Conservation (phyloP, 2,329 filamentous ascomycete genomes). For the Xylariomycetidae sp. region DNA sequence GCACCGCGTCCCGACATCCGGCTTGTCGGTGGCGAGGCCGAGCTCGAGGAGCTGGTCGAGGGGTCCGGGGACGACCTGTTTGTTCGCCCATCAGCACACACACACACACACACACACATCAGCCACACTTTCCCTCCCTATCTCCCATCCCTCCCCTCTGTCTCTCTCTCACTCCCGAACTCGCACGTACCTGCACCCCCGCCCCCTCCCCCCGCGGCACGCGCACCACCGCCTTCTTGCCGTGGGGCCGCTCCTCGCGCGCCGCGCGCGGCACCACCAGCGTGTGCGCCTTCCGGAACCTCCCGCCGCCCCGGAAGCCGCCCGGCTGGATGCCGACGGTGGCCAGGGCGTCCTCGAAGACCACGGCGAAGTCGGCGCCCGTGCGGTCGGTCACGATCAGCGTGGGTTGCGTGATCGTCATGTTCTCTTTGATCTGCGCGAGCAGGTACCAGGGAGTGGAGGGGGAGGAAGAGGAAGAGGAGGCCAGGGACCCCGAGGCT, state of each 20-base stretch:
- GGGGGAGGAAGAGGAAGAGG: too few species aligned
- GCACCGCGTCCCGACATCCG: constrained; percentile 11
- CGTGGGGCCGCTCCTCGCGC: constrained; percentile 28
- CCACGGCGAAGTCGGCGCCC: constrained; percentile 36
- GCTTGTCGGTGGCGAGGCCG: constrained; percentile 7
- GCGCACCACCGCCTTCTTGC: constrained; percentile 33
- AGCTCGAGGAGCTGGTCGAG: constrained; percentile 21
- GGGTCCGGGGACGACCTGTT: constrained; percentile 17
- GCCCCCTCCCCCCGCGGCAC: constrained; percentile 27
- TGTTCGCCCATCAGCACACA: not conserved
- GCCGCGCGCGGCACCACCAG: constrained; percentile 31
- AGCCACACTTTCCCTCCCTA: not conserved
- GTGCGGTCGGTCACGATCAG: constrained; percentile 37
- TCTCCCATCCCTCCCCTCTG: not conserved
- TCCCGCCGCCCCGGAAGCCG: too few species aligned
- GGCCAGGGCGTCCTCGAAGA: constrained; percentile 38
- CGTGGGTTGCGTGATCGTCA: constrained; percentile 43
- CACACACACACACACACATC: not conserved
- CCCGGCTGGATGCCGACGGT: constrained; percentile 23
- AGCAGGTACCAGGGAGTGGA: constrained; percentile 30
- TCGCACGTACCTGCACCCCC: constrained; percentile 25
- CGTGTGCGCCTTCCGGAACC: constrained; percentile 34
- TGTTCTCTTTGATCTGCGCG: constrained; percentile 27
- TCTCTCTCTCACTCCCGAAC: not conserved
- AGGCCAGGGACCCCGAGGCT: too few species aligned